Base-by-base conservation (phyloP, 108 stramenopile species). In the Cylindrotheca fusiformis region DNA sequence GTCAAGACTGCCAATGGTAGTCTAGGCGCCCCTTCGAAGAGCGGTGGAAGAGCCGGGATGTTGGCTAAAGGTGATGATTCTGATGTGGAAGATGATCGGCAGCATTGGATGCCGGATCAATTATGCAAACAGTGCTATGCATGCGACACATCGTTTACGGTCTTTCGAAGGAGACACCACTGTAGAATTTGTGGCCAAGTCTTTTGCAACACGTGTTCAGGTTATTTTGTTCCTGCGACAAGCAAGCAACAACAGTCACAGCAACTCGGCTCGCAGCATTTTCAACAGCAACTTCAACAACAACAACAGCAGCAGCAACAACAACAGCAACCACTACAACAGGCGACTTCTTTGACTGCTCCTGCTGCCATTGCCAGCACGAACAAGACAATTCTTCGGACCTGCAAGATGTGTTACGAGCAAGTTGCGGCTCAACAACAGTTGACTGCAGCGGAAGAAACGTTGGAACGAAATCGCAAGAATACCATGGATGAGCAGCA, bases 131-230 rank as follows among this genome's bases (percentile, higher is more conserved):
- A 77, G 2, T 99, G 98, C 78, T 97, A 97, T 70, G 71, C 75
- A 1, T 99, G 98, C 67, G 94, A 95, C 61, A 74, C 77, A 3
- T 91, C 80, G 19, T 99, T 99, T 71, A 97, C 89, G n/a, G 77
- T 97, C 46, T 79, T 96, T 76, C 89, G 96, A 19, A 75, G 98
- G 12, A 81, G 95, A 46, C 98, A 99, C 69, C 98, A 99, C 63
- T 99, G 98, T 78, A 84, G 98, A 12, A 48, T 97, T n/a, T 99
- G 98, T 71, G 96, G 96, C 0, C 96, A 96, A 81, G 94, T 99
- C 27, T 99, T 99, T 82, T 99, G 98, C 74, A 81, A 83, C 52
- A 48, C 60, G n/a, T 99, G 98, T 66, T 84, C 84, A 48, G 85
- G 92, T 23, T 95, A 80, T 76, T 95, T 86, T 78, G 90, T 97